Base-by-base conservation (phyloP, 352 stramenopile species). In the Phytopythium mirpurense region DNA sequence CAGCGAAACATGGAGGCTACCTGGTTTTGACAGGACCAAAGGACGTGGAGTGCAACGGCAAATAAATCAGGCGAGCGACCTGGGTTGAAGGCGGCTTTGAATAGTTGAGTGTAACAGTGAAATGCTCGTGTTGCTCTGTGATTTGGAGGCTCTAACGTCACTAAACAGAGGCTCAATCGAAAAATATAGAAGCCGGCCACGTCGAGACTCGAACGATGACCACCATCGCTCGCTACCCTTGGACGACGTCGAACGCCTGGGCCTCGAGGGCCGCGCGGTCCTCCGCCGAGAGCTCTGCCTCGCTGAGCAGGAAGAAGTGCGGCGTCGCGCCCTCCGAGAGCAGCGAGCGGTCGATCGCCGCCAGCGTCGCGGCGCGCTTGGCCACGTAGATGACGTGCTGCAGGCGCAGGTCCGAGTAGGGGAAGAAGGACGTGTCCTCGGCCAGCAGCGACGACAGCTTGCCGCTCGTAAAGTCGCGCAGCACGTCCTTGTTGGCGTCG, bases 391-490 rank as follows among this genome's bases (percentile, higher is more conserved):
- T 65, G 35, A 88, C 64, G 48, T 90, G 72, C 49, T 82, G 59
- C 42, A 87, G 57, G 26, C 62, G 62, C 26, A 87, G 54, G 29
- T 83, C 64, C 6, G 62, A 67, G 62, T 78, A 88, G 56, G 74
- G 79, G 40, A 83, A 84, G 60, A 78, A 84, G 31, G 74, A 80
- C 65, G 70, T 41, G 56, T 87, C 79, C 45, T 90, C 72, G 5
- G 79, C 73, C 15, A 90, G 56, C 32, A 90, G 62, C 4, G 70
- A 75, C 19, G 71, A 68, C 42, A 90, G 43, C 41, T 88, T 88
- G 51, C 77, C 77, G 34, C 63, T 74, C 54, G 78, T 82, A 60
- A 73, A 88, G 36, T 77, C 68, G 19, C 67, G 71, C 26, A 90
- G 59, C 49, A 81, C 56, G 15, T 66, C 51, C 47, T 78, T 76